Base-by-base conservation (phyloP, 257 asterid genomes). In the Ballota nigra region DNA sequence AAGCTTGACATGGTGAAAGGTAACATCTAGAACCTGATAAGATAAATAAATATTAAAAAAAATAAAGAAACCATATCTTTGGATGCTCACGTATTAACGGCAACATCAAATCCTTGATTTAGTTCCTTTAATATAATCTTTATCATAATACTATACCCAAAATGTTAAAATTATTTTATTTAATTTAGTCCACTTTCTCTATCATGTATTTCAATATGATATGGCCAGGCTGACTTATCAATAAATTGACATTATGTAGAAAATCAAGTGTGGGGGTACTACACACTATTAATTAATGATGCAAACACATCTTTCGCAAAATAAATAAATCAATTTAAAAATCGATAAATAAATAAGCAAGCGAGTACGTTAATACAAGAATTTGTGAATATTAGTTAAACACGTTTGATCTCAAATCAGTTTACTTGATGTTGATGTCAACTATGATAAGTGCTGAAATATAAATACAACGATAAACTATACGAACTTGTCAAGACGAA, bases 71-170 rank as follows among this genome's bases (percentile, higher is more conserved):
- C 22, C 68, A 52, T 66, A 79, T 79, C 75, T 79, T 51, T 57
- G 43, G 77, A 70, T 70, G 79, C 38, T 74, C 22, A 71, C 73
- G 9, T 47, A 58, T 47, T 31, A 66, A 64, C 58, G 23, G 55
- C 81, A 72, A 66, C 49, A 67, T 61, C 79, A 63, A 55, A 74
- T 63, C 75, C 82, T 79, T 69, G 55, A 63, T 74, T 64, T 79
- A 67, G 55, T 65, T 24, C 28, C 33, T 31, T 75, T 67, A 72
- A 53, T 47, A 76, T 43, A 60, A 68, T 67, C 80, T 10, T 41
- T 64, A 20, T 75, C 79, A 74, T n/a, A 24, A 33, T 63, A 72
- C 26, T 63, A 45, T 68, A 60, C 23, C 20, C 18, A 63, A 19
- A 52, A 62, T 10, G 15, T 45, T 51, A 57, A 34, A n/a, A n/a